These are phyloP conservation scores for Hypoxylon lienhwacheense DNA, from an alignment of 495 filamentous ascomycete species.

Conservation along the genomic window DNA sequence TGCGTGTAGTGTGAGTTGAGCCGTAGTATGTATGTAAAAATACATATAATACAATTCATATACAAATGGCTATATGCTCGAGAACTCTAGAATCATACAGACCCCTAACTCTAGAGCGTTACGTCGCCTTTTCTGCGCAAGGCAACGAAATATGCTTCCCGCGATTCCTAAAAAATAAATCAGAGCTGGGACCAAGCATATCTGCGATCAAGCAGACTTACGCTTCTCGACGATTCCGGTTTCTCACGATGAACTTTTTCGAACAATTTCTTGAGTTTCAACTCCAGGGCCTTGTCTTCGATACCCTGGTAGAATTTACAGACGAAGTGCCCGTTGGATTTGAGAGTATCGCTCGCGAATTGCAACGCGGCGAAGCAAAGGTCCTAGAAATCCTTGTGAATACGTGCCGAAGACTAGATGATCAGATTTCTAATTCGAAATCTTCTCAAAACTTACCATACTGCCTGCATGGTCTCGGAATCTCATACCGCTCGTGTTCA, in stretches of 20 bases:
- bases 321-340: slow-evolving; percentile 79
- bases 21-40: no score
- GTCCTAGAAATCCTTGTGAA: slow-evolving; percentile 60
- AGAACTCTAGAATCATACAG: background rate
- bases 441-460: slow-evolving; percentile 67
- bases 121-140: slow-evolving; percentile 59
- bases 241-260: slow-evolving; percentile 79
- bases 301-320: slow-evolving; percentile 96
- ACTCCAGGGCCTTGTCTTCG: slow-evolving; percentile 79
- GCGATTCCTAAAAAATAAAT: slow-evolving; percentile 71
- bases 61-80: slow-evolving; percentile 4
- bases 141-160: slow-evolving; percentile 84
- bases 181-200: background rate
- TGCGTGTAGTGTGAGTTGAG: no score
- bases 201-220: slow-evolving; percentile 47
- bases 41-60: background rate
- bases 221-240: slow-evolving; percentile 83
- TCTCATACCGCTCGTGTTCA: slow-evolving; percentile 89
- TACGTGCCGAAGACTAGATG: background rate
- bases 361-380: slow-evolving; percentile 81
- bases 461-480: slow-evolving; percentile 91
- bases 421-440: background rate
- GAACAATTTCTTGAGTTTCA: slow-evolving; percentile 71
- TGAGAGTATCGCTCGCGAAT: slow-evolving; percentile 84
- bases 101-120: slow-evolving; percentile 15